Percentiles rank a stretch among this genome's conserved stretches.
phyloP scores from a whole-genome alignment of 2,329 filamentous ascomycete genomes.

The Lachnellula cervina region DNA sequence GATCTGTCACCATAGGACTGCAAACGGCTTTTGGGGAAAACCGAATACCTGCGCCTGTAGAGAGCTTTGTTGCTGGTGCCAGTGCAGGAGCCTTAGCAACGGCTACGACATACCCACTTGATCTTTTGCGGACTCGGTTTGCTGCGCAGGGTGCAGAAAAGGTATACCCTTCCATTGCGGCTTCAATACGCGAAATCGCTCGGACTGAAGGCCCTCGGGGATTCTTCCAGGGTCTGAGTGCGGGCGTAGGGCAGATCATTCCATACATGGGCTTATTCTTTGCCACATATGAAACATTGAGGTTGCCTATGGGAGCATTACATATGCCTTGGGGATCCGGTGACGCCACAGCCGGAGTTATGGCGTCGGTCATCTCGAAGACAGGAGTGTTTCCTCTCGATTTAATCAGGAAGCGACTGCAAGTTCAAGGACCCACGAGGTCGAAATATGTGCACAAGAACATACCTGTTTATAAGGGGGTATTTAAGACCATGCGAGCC shows the following conservation, averaged over 20 bases:
- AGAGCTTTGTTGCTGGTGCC: constrained; percentile 81
- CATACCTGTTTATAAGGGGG: constrained; percentile 74
- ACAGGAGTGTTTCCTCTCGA: constrained; percentile 90
- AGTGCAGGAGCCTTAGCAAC: constrained; percentile 79
- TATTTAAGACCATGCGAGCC: constrained; percentile 58
- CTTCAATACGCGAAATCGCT: constrained; percentile 68
- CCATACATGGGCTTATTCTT: constrained; percentile 99
- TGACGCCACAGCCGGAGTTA: constrained; percentile 76
- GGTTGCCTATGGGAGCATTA: constrained; percentile 51
- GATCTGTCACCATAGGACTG: constrained; percentile 65
- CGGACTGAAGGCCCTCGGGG: constrained; percentile 69
- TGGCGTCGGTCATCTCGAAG: constrained; percentile 78
- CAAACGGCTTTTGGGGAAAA: constrained; percentile 32
- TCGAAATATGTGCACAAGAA: constrained; percentile 75
- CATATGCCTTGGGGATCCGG: constrained; percentile 67
- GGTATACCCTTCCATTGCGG: constrained; percentile 69
- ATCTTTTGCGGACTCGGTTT: constrained; percentile 89
- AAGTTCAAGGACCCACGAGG: constrained; percentile 89
- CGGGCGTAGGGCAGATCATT: constrained; percentile 80
- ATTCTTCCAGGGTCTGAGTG: constrained; percentile 83
- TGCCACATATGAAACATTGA: constrained; percentile 74
- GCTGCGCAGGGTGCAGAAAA: constrained; percentile 83
- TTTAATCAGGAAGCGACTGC: constrained; percentile 84
- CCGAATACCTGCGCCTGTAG: constrained; percentile 58
- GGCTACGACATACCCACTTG: constrained; percentile 81